Evolutionary conservation across 2,329 filamentous ascomycete species (phyloP), one percentile per base, ranked within the genome.

Genomic region (Colletotrichum salicis): DNA sequence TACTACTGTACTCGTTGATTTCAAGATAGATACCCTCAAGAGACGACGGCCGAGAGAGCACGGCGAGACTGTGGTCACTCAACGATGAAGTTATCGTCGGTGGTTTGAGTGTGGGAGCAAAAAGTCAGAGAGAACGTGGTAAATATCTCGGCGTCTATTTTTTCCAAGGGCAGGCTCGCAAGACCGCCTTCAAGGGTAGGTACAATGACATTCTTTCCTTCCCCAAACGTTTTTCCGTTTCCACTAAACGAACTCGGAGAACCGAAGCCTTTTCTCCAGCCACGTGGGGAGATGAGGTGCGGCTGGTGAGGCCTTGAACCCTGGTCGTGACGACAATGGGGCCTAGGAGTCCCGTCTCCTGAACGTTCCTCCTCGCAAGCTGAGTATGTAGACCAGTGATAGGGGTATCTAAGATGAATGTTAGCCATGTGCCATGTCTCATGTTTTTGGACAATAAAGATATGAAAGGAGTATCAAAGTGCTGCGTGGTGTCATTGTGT

Each of bases 401-500:
- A 33, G 1, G 48, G 22, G 31, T 51, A 48, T 48, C 64, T 63
- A 29, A 19, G 15, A 41, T 11, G 2, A 5, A 10, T 10, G 59
- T 72, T 60, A 72, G 66, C 24, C 27, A 19, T 37, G 27, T 64
- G 59, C 45, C 45, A 35, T 13, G 8, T 2, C 2, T 37, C 19
- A 31, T 1, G 48, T 12, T 10, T 22, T 22, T 48, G 33, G 33
- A 56, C 19, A 60, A 41, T 35, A n/a, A 60, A 31, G 31, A n/a
- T 3, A 27, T 27, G n/a, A 35, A 41, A 33, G n/a, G 6, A 51
- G n/a, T 33, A 54, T 69, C 54, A 59, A 27, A 37, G 37, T 29
- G n/a, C 62, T 62, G 64, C 48, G 70, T 78, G 75, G 77, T 80
- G 80, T 81, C 81, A 82, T 75, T 57, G 76, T 76, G 69, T 67